These are phyloP conservation scores for maize (Zea mays) DNA, from an alignment of 176 grass and related monocot genomes.

Conservation along the genomic window Zm-B73-REFERENCE-NAM-5.0 NC_050098.1:1591001-1591500, in stretches of 20 bases:
- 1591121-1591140: slow-evolving; percentile 56
- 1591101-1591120: slow-evolving; percentile 46
- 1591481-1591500: slow-evolving; percentile 40
- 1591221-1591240: slow-evolving; percentile 73
- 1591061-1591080: slow-evolving; percentile 34
- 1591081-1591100: slow-evolving; percentile 37
- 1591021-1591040: not conserved
- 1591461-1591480: slow-evolving; percentile 73
- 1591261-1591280: not conserved
- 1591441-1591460: slow-evolving; percentile 81
- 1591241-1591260: slow-evolving; percentile 24
- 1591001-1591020: too few relatives aligned
- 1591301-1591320: too few relatives aligned
- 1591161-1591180: slow-evolving; percentile 55
- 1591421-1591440: slow-evolving; percentile 70
- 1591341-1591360: slow-evolving; percentile 67
- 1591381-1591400: slow-evolving; percentile 96
- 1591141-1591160: slow-evolving; percentile 55
- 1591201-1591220: slow-evolving; percentile 45
- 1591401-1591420: slow-evolving; percentile 87
- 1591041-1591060: too few relatives aligned
- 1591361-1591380: slow-evolving; percentile 91
- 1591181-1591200: not conserved
- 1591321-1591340: too few relatives aligned
- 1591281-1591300: too few relatives aligned